Conservation (phyloP, 2,329 filamentous ascomycete species). For the Diaporthe sp. region DNA sequence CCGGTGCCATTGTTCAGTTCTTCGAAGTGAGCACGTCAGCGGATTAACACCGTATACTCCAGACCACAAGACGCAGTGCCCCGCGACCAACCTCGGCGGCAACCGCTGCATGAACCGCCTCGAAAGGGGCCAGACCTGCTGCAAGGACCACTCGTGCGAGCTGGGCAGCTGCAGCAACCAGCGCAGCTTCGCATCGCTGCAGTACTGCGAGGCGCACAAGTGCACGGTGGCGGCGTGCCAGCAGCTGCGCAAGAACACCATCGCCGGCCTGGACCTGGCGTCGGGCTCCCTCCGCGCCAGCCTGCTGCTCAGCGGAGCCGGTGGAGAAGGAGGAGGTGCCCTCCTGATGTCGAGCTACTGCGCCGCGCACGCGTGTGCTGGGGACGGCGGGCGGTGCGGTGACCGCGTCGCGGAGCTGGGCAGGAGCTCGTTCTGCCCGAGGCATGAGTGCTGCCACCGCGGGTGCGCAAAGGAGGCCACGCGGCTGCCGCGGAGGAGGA, state of each 20-base stretch:
- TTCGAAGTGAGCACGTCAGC: neutral
- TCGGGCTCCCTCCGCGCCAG: neutral
- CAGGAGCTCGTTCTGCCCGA: conserved; percentile 24
- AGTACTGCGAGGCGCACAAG: conserved; percentile 46
- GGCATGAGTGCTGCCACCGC: conserved; percentile 29
- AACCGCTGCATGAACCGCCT: conserved; percentile 32
- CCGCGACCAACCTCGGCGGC: conserved; percentile 14
- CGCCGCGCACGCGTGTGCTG: conserved; percentile 36
- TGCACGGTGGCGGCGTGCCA: conserved; percentile 44
- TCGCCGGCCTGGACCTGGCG: conserved; percentile 23
- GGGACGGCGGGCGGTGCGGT: conserved; percentile 29
- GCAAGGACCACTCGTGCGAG: conserved; percentile 40
- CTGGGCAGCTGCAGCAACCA: conserved; percentile 37
- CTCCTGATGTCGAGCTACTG: conserved; percentile 31
- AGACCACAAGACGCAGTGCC: conserved; percentile 40
- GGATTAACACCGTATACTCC: neutral
- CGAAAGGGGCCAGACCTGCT: conserved; percentile 25
- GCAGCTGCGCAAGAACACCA: conserved; percentile 34
- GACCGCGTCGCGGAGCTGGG: conserved; percentile 21
- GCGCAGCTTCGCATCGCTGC: conserved; percentile 28
- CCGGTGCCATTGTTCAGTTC: neutral
- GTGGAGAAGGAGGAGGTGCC: neutral
- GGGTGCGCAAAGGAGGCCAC: conserved; percentile 29
- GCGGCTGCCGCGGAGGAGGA: neutral
- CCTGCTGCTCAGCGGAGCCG: conserved; percentile 10